These are phyloP conservation scores for Xylaria polymorpha DNA, from an alignment of 2,329 filamentous ascomycete species.

Conservation along the genomic window DNA sequence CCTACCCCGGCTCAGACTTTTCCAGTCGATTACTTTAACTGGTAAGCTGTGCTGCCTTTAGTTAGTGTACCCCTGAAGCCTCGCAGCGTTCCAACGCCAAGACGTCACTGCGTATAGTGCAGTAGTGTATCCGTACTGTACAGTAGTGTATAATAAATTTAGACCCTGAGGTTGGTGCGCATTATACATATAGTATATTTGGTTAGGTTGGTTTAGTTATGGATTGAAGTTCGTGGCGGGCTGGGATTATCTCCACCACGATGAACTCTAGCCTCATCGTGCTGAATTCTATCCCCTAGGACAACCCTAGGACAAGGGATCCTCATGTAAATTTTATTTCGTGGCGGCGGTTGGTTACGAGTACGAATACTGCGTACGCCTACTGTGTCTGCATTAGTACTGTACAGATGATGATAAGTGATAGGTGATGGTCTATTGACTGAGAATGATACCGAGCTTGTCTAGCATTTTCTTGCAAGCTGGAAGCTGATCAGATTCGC, in stretches of 20 bases:
- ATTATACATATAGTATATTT: too few relatives aligned
- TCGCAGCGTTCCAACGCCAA: constrained; percentile 10
- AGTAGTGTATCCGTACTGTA: neutral
- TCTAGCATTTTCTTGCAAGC: neutral
- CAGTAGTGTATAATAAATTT: neutral
- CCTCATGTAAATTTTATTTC: constrained; percentile 9
- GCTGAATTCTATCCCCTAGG: neutral
- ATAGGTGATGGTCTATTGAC: constrained; percentile 1
- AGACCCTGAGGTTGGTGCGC: neutral
- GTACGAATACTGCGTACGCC: constrained; percentile 1
- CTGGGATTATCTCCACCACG: constrained; percentile 1
- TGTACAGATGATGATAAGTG: neutral
- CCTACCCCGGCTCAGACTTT: constrained; percentile 24
- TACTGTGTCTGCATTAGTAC: too few relatives aligned
- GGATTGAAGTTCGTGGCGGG: neutral
- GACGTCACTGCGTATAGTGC: neutral
- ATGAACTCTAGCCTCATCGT: constrained; percentile 4
- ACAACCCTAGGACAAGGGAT: neutral
- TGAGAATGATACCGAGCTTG: neutral
- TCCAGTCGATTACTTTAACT: neutral
- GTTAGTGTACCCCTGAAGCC: constrained; percentile 8
- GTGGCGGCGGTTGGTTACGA: constrained; percentile 5
- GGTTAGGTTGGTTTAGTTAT: neutral
- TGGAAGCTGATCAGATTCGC: neutral
- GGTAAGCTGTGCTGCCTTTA: neutral